Evolutionary conservation across 2,329 filamentous ascomycete species (phyloP).

Genomic region (Calonectria honghensis): DNA sequence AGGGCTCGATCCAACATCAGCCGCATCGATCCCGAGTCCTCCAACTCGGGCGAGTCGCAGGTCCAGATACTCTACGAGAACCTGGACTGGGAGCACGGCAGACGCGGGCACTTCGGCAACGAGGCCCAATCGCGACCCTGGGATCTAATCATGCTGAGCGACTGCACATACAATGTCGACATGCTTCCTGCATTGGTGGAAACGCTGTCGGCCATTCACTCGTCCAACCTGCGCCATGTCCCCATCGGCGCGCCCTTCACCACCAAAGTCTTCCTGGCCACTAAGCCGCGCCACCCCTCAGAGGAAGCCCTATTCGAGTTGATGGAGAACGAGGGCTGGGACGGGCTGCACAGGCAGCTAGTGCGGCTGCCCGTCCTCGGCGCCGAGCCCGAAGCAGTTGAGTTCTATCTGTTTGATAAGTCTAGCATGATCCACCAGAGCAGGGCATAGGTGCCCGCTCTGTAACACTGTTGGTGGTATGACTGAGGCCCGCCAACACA

Average conservation of each 20-base stretch:
- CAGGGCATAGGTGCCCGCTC: conserved; percentile 39
- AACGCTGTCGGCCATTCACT: conserved; percentile 71
- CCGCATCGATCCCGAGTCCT: conserved; percentile 49
- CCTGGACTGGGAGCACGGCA: conserved; percentile 74
- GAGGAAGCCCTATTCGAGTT: conserved; percentile 70
- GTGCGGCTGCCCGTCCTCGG: conserved; percentile 69
- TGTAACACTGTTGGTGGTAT: conserved; percentile 27
- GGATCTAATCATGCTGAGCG: conserved; percentile 74
- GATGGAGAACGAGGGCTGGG: conserved; percentile 68
- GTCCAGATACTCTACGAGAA: conserved; percentile 69
- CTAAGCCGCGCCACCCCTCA: conserved; percentile 74
- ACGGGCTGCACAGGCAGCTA: conserved; percentile 61
- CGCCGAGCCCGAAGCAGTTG: conserved; percentile 66
- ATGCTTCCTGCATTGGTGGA: conserved; percentile 72
- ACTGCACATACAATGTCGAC: conserved; percentile 78
- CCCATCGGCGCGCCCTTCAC: conserved; percentile 44
- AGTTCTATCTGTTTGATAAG: conserved; percentile 72
- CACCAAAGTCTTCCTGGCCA: conserved; percentile 72
- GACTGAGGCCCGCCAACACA: conserved; percentile 37
- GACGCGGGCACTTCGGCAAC: conserved; percentile 65
- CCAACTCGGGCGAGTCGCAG: conserved; percentile 42
- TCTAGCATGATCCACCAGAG: conserved; percentile 50
- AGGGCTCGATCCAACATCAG: conserved; percentile 69
- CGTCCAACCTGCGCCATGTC: conserved; percentile 56
- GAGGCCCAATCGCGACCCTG: conserved; percentile 64